Conservation (phyloP, 805 yeast genomes). For the Wickerhamiella alocasiicola region DNA sequence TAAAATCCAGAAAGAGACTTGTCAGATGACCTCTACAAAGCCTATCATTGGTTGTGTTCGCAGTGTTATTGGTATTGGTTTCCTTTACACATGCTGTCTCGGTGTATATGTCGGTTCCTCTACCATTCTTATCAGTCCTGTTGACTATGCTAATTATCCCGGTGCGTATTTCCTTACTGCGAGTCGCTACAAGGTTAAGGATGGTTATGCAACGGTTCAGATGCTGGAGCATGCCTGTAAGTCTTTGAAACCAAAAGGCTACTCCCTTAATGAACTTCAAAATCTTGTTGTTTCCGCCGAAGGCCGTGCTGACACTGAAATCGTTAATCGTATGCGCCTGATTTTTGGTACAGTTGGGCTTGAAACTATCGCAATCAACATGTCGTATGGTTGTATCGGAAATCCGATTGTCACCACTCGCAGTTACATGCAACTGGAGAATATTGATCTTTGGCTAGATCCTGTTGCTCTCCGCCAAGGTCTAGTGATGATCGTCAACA, state of each 20-base stretch:
- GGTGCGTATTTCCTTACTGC: constrained; percentile 53
- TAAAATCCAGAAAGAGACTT: constrained; percentile 82
- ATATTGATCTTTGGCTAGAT: constrained; percentile 76
- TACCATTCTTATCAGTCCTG: constrained; percentile 67
- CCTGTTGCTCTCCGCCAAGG: constrained; percentile 87
- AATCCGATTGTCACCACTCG: constrained; percentile 78
- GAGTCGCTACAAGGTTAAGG: constrained; percentile 70
- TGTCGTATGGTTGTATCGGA: constrained; percentile 64
- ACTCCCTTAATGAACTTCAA: constrained; percentile 48
- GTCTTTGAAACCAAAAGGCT: constrained; percentile 46
- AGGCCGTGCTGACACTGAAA: constrained; percentile 50
- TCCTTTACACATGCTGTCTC: constrained; percentile 67
- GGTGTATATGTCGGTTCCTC: constrained; percentile 83
- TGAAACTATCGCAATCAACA: constrained; percentile 55
- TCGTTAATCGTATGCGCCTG: constrained; percentile 43
- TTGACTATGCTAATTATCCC: constrained; percentile 66
- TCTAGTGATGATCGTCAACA: constrained; percentile 63
- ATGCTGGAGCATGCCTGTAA: constrained; percentile 66
- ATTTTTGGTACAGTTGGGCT: constrained; percentile 54
- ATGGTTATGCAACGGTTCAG: constrained; percentile 71
- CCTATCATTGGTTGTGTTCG: constrained; percentile 80
- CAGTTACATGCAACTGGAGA: constrained; percentile 78
- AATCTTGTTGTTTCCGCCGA: constrained; percentile 74
- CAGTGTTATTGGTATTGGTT: constrained; percentile 76
- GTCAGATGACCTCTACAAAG: constrained; percentile 59